Base-by-base conservation (phyloP, 2,329 filamentous ascomycete genomes). In the Arthrobotrys sphaeroides region DNA sequence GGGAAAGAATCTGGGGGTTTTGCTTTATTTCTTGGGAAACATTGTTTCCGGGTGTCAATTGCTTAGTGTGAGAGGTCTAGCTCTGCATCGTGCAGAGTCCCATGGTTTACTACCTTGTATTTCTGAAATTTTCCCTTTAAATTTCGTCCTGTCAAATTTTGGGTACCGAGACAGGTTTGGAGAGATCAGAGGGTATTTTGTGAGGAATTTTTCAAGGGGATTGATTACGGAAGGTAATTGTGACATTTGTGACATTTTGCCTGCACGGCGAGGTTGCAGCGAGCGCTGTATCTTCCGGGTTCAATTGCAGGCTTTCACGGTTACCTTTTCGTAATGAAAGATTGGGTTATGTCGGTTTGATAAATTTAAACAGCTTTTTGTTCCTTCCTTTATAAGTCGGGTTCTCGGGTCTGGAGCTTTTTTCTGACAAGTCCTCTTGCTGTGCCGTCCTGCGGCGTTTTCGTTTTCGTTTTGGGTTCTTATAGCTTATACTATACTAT, bases 381-480 rank as follows among this genome's bases (percentile, higher is more conserved):
- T 20, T 28, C 20, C 24, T 16, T 28, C 12, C 31, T 33, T 33
- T 33, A 5, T 33, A 12, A 33, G 5, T 33, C 31, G 31, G 12
- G 12, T 33, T 49, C 20, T 49, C 6, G 6, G 33, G 33, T 38
- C 33, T 38, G 33, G 13, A 10, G 7, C n/a, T 45, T 13, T 28
- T 18, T 38, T 22, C 31, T 53, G 16, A 28, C 20, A 53, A 28
- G 20, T 31, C 33, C n/a, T n/a, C 22, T 66, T 64, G 43, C 45
- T 24, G 45, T 66, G 62, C 62, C 62, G 62, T 66, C 47, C 24
- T 28, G 6, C n/a, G 45, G 16, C 45, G 24, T 55, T 28, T 53
- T 18, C 28, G n/a, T n/a, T n/a, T n/a, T n/a, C n/a, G n/a, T n/a
- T n/a, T n/a, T n/a, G n/a, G n/a, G n/a, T n/a, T n/a, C n/a, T n/a